Conservation (phyloP, 257 asterid genomes). For the Datura wrightii region DNA sequence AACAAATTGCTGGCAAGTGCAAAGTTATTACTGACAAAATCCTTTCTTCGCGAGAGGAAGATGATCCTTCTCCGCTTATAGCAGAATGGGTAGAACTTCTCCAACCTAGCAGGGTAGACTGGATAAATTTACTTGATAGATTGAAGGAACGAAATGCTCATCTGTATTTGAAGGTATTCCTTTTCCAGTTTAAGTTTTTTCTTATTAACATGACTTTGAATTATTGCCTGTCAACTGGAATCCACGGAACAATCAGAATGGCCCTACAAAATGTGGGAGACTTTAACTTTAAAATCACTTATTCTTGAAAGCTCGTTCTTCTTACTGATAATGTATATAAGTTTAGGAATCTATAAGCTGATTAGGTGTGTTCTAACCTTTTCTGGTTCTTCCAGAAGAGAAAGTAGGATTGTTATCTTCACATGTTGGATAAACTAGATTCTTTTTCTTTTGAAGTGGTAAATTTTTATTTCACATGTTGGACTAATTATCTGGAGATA, state of each 20-base stretch:
- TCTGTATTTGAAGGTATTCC: conserved; percentile 68
- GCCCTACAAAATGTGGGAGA: background rate
- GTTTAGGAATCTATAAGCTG: background rate
- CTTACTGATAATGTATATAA: background rate
- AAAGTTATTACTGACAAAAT: conserved; percentile 74
- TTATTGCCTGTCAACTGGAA: background rate
- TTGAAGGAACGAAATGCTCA: conserved; percentile 50
- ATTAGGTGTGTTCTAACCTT: background rate
- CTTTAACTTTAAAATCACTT: background rate
- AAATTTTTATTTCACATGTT: background rate
- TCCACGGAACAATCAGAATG: background rate
- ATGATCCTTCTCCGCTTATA: conserved; percentile 68
- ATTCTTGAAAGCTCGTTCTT: background rate
- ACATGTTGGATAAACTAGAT: background rate
- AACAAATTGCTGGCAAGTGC: conserved; percentile 70
- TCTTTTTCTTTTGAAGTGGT: background rate
- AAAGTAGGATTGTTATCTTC: background rate
- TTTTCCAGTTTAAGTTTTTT: background rate
- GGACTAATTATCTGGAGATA: background rate
- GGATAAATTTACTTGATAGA: conserved; percentile 76
- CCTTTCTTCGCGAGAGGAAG: conserved; percentile 56
- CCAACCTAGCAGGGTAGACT: conserved; percentile 80
- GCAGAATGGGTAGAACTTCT: conserved; percentile 76
- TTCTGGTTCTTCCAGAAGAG: background rate
- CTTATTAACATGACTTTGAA: background rate